Base-by-base conservation (phyloP, 305 asterid species). In the Fraxinus platypoda region DNA sequence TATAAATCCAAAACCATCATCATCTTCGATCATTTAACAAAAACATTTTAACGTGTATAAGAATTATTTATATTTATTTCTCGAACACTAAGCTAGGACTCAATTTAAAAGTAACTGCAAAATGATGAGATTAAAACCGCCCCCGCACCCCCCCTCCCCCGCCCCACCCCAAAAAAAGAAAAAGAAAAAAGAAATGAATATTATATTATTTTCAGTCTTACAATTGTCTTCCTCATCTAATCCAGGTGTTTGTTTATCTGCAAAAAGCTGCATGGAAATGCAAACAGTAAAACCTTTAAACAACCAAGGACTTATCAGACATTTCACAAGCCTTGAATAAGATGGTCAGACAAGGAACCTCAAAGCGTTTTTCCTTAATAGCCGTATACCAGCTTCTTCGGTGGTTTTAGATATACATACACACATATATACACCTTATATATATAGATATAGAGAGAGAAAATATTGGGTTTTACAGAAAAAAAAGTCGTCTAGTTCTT, bases 261-360 rank as follows among this genome's bases (percentile, higher is more conserved):
- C 74, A 68, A 77, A 76, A 81, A 78, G 77, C 85, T 85, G 88
- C 87, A 81, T 83, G 87, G 77, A 85, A 81, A 81, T 83, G 89
- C 82, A 85, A 83, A 86, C 80, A 80, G 81, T 74, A 80, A 79
- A 81, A 85, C 73, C 33, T 73, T 73, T 35, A 9, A 59, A 11
- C 41, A 13, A 31, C n/a, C 15, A 64, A 83, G 84, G 84, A 23
- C 46, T 6, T 57, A 52, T 71, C 21, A 0, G 84, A 52, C 77
- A 77, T 52, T 81, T 35, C 2, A 57, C 59, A 15, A 11, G 43
- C 38, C 57, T 64, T 30, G 13, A 75, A 57, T 59, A 25, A 33
- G 68, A 68, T 76, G 78, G 78, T 77, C 57, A 17, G 8, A 84
- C 77, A 84, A 81, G 80, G 77, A 81, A 84, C 76, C 82, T 72